Base-by-base conservation (phyloP, 164 flowering plant genomes). In the Chimonanthus praecox region DNA sequence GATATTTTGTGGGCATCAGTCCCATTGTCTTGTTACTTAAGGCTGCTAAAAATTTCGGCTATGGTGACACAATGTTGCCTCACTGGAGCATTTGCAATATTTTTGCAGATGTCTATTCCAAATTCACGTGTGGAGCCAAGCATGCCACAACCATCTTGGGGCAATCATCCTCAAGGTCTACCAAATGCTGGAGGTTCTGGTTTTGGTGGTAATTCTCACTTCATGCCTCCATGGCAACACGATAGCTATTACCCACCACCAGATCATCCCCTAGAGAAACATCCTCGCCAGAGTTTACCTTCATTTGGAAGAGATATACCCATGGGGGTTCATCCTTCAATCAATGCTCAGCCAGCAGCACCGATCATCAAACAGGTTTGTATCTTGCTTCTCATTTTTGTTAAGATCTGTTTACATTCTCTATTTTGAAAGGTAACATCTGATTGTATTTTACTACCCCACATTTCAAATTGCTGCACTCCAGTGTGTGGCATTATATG, bases 111-210 rank as follows among this genome's bases (percentile, higher is more conserved):
- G 97, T 90, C 87, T 80, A 81, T 76, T 81, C 82, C 88, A 21
- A 84, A 80, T 82, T 77, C 88, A 46, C 92, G 79, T 7, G 83
- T 88, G 84, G 92, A 93, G 45, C 90, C 84, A 48, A 75, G 70
- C 69, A 82, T 87, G 84, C 93, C 96, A 9, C 90, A 91, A 48
- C 97, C 88, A 67, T 66, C 87, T 4, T 91, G 98, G 98, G 99
- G 94, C 16, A n/a, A n/a, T 6, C 93, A 94, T 67, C 88, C 96
- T 78, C 96, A 87, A 75, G 91, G 90, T 71, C 78, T 82, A 77
- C 86, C 79, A 49, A 81, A 79, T 86, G 81, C 80, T 75, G 84
- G 84, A 67, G 94, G 88, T 47, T 90, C 86, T 74, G 94, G 91
- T 47, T 92, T 68, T 81, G 92, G 87, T 71, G 81, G 72, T 20